These are phyloP conservation scores for Scedosporium aurantiacum DNA, from an alignment of 2,329 filamentous ascomycete species.

Conservation along the genomic window DNA sequence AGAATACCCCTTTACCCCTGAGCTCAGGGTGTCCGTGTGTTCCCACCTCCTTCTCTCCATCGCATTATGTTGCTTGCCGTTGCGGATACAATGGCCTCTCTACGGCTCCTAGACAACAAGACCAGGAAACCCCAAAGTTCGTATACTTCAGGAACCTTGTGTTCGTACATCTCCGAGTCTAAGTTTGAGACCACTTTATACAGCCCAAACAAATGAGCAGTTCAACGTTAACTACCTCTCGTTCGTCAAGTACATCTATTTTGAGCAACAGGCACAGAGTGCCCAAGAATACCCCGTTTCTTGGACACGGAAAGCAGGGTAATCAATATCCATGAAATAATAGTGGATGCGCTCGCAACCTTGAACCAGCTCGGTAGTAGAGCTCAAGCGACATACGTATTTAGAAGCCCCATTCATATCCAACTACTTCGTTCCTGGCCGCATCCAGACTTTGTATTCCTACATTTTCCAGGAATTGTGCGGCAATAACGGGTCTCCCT, in stretches of 20 bases:
- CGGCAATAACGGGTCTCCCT: not conserved
- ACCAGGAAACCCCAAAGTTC: not conserved
- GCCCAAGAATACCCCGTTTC: not conserved
- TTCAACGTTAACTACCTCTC: not conserved
- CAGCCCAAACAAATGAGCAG: not conserved
- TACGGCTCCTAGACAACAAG: not conserved
- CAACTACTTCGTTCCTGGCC: not conserved
- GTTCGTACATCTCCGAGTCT: not conserved
- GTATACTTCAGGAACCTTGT: not conserved
- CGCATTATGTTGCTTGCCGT: not conserved
- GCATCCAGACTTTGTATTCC: not conserved
- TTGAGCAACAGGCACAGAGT: not conserved
- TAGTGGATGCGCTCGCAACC: not conserved
- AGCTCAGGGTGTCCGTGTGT: too few species aligned
- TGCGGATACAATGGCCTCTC: not conserved
- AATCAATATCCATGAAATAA: not conserved
- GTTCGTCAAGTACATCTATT: not conserved
- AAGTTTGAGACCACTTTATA: not conserved
- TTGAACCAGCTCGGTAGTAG: not conserved
- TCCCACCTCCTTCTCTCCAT: not conserved
- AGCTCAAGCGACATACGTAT: not conserved
- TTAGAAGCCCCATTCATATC: not conserved
- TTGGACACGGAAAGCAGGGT: not conserved
- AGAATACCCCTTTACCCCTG: too few species aligned
- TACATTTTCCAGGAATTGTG: not conserved